phyloP scores from a whole-genome alignment of 164 flowering plant species.

The Macadamia integrifolia region DNA sequence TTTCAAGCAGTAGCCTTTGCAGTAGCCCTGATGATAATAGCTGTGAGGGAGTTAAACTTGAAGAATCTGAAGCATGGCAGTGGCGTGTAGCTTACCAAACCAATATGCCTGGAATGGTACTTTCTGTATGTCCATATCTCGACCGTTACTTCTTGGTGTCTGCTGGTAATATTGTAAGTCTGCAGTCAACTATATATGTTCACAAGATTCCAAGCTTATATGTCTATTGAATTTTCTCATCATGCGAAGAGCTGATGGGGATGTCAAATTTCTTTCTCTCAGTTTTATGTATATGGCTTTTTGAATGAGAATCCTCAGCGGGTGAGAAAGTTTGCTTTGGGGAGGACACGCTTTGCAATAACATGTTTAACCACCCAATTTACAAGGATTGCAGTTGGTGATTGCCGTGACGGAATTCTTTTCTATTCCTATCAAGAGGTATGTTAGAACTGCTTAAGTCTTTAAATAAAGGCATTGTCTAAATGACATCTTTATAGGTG shows the following conservation, averaged over 20 bases:
- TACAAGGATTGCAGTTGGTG: conserved; percentile 93
- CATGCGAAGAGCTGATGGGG: conserved; percentile 3
- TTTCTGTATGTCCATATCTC: conserved; percentile 84
- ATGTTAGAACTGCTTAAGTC: not conserved
- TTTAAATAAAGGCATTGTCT: not conserved
- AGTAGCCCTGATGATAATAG: conserved; percentile 84
- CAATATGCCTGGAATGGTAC: conserved; percentile 65
- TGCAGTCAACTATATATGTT: conserved; percentile 3
- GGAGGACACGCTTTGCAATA: conserved; percentile 77
- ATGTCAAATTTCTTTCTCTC: conserved; percentile 16
- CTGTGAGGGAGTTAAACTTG: conserved; percentile 73
- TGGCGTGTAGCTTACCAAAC: conserved; percentile 41
- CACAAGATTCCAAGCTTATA: not conserved
- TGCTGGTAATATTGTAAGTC: conserved; percentile 89
- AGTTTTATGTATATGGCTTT: conserved; percentile 89
- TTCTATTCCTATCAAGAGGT: conserved; percentile 88
- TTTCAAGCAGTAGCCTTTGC: conserved; percentile 71
- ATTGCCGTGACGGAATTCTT: conserved; percentile 96
- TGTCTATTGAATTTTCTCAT: not conserved
- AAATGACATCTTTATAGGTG: too few relatives aligned
- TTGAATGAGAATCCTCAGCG: conserved; percentile 62
- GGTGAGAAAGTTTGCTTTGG: conserved; percentile 56
- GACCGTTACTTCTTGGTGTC: conserved; percentile 81
- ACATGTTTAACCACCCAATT: conserved; percentile 60
- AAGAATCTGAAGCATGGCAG: conserved; percentile 76